A percentile compares a stretch with the other conserved stretches of the same genome.
These are phyloP conservation scores for Micractinium sp. DNA, from an alignment of 139 green algal species.

Conservation along the genomic window DNA sequence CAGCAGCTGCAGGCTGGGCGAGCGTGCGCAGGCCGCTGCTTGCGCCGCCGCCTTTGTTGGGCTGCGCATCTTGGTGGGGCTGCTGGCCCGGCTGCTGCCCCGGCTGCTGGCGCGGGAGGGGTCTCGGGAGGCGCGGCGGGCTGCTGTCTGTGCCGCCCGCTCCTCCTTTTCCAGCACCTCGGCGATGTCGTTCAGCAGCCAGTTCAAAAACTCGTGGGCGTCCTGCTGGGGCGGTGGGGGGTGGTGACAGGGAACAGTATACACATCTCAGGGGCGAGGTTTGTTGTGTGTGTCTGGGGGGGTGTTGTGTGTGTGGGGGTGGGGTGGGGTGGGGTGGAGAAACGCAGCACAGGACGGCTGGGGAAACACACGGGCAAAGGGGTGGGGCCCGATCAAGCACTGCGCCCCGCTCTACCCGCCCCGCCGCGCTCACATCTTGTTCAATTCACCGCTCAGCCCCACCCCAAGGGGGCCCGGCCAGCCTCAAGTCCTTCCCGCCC, in stretches of 20 bases:
- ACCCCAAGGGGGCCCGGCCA: background rate
- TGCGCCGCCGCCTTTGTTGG: background rate
- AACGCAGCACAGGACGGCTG: too few species aligned
- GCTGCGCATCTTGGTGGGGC: background rate
- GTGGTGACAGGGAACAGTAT: background rate
- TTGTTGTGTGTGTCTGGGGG: too few species aligned
- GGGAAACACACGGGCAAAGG: too few species aligned
- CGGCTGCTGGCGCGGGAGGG: background rate
- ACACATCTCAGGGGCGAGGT: background rate
- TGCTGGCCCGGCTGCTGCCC: background rate
- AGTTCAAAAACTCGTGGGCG: conserved; percentile 98
- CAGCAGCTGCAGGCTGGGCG: conserved; percentile 42
- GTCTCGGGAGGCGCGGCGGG: background rate
- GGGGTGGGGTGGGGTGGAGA: too few species aligned
- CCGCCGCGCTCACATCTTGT: too few species aligned
- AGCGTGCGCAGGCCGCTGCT: background rate
- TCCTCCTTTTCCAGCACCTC: conserved; percentile 89
- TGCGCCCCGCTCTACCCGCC: too few species aligned
- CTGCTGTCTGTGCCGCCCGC: background rate
- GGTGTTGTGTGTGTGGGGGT: too few species aligned
- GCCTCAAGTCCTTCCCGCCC: background rate
- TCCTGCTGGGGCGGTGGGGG: too few species aligned
- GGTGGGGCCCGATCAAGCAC: too few species aligned
- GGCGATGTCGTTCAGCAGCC: conserved; percentile 91
- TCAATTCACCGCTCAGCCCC: too few species aligned